phyloP scores from a whole-genome alignment of 139 green algal species.

The Chlamydomonas sp. region DNA sequence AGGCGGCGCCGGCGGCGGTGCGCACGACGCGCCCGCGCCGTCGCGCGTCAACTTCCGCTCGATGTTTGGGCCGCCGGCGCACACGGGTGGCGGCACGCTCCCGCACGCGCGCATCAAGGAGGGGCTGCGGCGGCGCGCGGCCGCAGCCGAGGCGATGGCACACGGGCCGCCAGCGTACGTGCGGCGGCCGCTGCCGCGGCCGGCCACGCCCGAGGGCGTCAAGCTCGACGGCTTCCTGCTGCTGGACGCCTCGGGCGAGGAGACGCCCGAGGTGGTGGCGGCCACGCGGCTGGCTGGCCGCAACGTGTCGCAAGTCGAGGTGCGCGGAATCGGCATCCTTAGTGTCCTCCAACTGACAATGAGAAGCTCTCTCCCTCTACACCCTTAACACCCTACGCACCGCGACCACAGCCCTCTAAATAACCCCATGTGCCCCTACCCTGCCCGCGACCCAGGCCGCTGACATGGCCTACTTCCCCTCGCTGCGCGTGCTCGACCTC shows the following conservation, averaged over 20 bases:
- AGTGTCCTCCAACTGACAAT: no score
- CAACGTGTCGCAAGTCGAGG: slow-evolving; percentile 7
- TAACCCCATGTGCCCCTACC: neutral
- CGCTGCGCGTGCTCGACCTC: slow-evolving; percentile 27
- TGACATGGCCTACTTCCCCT: slow-evolving; percentile 33
- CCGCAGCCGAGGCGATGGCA: slow-evolving; percentile 16
- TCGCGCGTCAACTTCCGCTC: neutral
- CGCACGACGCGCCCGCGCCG: no score
- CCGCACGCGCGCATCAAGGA: neutral
- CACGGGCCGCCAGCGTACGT: slow-evolving; percentile 17
- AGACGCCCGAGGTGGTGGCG: slow-evolving; percentile 30
- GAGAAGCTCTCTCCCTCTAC: neutral
- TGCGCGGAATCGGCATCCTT: no score
- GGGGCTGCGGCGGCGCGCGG: slow-evolving; percentile 10
- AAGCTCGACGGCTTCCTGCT: slow-evolving; percentile 35
- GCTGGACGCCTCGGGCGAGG: slow-evolving; percentile 34
- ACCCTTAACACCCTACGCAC: neutral
- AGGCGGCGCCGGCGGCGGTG: no score
- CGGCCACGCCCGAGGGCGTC: slow-evolving; percentile 12
- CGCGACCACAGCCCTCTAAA: neutral
- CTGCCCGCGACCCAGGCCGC: slow-evolving; percentile 11
- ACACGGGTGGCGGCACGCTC: neutral
- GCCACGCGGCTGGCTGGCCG: neutral
- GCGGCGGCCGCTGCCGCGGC: slow-evolving; percentile 9
- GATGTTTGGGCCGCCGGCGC: slow-evolving; percentile 3